Conservation (phyloP, 169 alveolate genomes). For the Plasmodium vinckei region DNA sequence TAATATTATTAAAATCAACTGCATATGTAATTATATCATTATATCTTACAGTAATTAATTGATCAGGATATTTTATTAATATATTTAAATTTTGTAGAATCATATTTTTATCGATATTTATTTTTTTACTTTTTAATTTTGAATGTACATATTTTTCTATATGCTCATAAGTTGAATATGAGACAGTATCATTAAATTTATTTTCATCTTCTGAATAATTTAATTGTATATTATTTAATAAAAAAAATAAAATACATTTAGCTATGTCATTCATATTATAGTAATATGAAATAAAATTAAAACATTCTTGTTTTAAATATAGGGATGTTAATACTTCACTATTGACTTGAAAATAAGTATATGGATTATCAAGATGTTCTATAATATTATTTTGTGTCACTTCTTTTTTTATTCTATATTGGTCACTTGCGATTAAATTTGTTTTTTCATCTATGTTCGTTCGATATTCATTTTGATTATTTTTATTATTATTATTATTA, state of each 20-base stretch:
- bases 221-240: constrained; percentile 44
- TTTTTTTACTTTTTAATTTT: constrained; percentile 45
- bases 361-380: constrained; percentile 45
- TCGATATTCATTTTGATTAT: no score
- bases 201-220: constrained; percentile 28
- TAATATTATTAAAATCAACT: constrained; percentile 36
- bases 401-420: not conserved
- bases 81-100: constrained; percentile 64
- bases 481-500: no score
- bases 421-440: no score
- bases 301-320: constrained; percentile 53
- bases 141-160: constrained; percentile 48
- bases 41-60: constrained; percentile 31
- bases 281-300: constrained; percentile 35
- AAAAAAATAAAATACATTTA: constrained; percentile 30
- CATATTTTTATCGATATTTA: constrained; percentile 46
- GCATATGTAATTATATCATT: constrained; percentile 49
- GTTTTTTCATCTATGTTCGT: no score
- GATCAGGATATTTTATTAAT: constrained; percentile 62
- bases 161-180: constrained; percentile 41
- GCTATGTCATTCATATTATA: constrained; percentile 35
- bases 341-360: constrained; percentile 53
- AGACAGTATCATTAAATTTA: constrained; percentile 4
- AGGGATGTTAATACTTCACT: constrained; percentile 24
- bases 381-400: constrained; percentile 12